Conservation (phyloP, 2,329 filamentous ascomycete genomes). For the Penicillium sp. region DNA sequence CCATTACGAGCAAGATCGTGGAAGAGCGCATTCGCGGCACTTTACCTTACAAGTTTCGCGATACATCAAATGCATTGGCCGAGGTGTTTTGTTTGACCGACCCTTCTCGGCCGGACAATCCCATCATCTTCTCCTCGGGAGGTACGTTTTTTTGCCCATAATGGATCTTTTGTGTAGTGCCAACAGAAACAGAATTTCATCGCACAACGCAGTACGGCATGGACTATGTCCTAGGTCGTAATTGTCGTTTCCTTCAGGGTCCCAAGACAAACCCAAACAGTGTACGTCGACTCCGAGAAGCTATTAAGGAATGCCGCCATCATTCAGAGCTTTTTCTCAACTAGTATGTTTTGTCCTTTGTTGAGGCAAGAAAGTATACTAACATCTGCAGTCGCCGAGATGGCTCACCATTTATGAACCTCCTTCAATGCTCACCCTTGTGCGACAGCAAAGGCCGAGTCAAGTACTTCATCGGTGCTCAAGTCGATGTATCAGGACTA, state of each 20-base stretch:
- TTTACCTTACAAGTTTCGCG: constrained; percentile 60
- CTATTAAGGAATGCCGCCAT: constrained; percentile 62
- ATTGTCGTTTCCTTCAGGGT: constrained; percentile 76
- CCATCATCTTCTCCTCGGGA: constrained; percentile 74
- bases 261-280: constrained; percentile 66
- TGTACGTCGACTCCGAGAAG: constrained; percentile 60
- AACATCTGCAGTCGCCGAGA: constrained; percentile 58
- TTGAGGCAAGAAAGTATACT: neutral
- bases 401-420: constrained; percentile 73
- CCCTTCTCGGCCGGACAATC: constrained; percentile 69
- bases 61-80: constrained; percentile 71
- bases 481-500: constrained; percentile 68
- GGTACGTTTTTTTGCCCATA: constrained; percentile 43
- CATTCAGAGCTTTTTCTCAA: constrained; percentile 73
- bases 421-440: constrained; percentile 70
- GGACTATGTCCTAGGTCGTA: constrained; percentile 69
- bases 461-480: constrained; percentile 69
- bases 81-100: constrained; percentile 77
- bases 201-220: constrained; percentile 73
- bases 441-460: constrained; percentile 65
- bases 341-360: constrained; percentile 52
- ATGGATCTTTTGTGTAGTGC: neutral
- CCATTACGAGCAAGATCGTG: constrained; percentile 68
- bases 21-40: constrained; percentile 66
- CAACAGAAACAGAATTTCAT: constrained; percentile 59